Conservation (phyloP, 805 yeast species). For the Ogataea allantospora region DNA sequence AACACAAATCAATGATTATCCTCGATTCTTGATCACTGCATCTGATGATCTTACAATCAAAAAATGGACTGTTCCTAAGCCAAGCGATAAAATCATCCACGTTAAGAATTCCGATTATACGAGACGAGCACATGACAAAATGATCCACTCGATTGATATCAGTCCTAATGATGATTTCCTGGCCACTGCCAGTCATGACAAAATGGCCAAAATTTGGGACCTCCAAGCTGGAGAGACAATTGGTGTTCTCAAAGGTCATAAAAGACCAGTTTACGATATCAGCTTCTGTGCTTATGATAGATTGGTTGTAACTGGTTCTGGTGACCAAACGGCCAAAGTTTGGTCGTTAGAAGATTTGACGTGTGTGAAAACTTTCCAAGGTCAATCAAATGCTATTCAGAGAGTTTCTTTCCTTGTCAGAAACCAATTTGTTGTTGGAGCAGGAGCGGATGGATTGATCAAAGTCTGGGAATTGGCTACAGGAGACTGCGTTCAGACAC, state of each 20-base stretch:
- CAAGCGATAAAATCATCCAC: conserved; percentile 21
- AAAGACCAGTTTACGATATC: conserved; percentile 92
- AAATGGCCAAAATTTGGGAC: conserved; percentile 88
- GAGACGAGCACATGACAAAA: conserved; percentile 94
- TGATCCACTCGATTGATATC: conserved; percentile 84
- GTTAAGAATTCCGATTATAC: conserved; percentile 78
- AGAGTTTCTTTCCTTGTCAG: conserved; percentile 68
- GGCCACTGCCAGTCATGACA: conserved; percentile 94
- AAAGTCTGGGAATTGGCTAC: conserved; percentile 81
- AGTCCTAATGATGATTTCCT: conserved; percentile 87
- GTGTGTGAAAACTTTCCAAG: conserved; percentile 83
- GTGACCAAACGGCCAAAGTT: conserved; percentile 84
- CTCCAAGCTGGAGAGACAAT: conserved; percentile 79
- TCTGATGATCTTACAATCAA: conserved; percentile 83
- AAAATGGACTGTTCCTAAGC: conserved; percentile 73
- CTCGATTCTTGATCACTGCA: conserved; percentile 76
- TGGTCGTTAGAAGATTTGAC: conserved; percentile 83
- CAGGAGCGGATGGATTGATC: conserved; percentile 94
- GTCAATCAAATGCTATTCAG: conserved; percentile 91
- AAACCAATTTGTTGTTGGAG: conserved; percentile 65
- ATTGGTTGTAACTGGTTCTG: conserved; percentile 77
- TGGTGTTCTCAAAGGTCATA: conserved; percentile 85
- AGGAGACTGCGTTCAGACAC: conserved; percentile 79
- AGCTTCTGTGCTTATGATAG: conserved; percentile 79
- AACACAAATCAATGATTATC: conserved; percentile 42